Conservation (phyloP, 768 basidiomycete genomes). For the Clavaria fumosa region DNA sequence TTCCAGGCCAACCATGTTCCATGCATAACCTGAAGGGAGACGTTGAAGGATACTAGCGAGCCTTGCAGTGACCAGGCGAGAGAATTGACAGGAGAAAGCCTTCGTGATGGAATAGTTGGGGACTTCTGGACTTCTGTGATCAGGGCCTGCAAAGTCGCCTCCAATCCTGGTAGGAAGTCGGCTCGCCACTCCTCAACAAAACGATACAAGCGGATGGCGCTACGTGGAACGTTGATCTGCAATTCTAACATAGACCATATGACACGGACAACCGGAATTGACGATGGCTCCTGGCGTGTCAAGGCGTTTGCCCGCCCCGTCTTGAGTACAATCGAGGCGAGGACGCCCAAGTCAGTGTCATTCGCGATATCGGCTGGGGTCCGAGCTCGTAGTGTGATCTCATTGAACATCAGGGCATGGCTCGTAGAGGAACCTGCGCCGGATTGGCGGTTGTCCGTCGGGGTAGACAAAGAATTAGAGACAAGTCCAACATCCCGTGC, state of each 20-base stretch:
- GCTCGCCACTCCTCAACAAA: constrained; percentile 74
- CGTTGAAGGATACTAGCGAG: constrained; percentile 32
- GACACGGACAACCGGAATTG: constrained; percentile 25
- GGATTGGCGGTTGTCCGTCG: constrained; percentile 24
- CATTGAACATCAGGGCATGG: constrained; percentile 31
- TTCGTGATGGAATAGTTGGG: constrained; percentile 23
- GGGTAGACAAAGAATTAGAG: constrained; percentile 35
- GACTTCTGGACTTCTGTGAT: constrained; percentile 43
- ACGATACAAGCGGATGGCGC: constrained; percentile 61
- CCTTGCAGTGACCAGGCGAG: constrained; percentile 25
- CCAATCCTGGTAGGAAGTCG: constrained; percentile 63
- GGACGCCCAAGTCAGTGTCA: constrained; percentile 32
- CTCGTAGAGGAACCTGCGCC: constrained; percentile 30
- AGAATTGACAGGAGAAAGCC: constrained; percentile 17
- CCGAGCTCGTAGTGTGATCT: constrained; percentile 42
- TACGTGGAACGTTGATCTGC: constrained; percentile 56
- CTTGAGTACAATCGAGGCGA: constrained; percentile 43
- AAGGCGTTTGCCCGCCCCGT: constrained; percentile 32
- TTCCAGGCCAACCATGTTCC: constrained; percentile 80
- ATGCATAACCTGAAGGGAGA: constrained; percentile 72
- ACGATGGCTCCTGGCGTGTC: constrained; percentile 29
- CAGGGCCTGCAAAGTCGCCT: constrained; percentile 47
- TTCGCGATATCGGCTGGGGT: constrained; percentile 28
- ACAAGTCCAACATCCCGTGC: too few relatives aligned
- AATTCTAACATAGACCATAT: constrained; percentile 31